Evolutionary conservation across 371 early-diverging fungal species (phyloP).

Genomic region (Mortierella sp.): DNA sequence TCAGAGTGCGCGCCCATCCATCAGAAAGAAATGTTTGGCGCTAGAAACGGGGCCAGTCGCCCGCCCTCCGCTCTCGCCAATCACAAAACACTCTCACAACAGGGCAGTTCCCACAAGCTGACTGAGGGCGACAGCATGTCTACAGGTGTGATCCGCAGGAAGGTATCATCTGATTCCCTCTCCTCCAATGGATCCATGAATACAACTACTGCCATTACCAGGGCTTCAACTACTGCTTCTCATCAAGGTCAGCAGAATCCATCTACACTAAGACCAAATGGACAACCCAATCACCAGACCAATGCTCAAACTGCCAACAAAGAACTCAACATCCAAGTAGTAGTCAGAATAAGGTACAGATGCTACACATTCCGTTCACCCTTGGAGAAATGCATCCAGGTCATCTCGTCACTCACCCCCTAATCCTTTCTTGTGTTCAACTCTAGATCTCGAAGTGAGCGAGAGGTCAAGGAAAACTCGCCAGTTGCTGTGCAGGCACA

Average conservation of each 20-base stretch:
- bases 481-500: slow-evolving; percentile 46
- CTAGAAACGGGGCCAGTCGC: slow-evolving; percentile 35
- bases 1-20: slow-evolving; percentile 1
- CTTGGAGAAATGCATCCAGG: not conserved
- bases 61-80: slow-evolving; percentile 11
- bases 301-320: slow-evolving; percentile 28
- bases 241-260: slow-evolving; percentile 1
- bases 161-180: slow-evolving; percentile 39
- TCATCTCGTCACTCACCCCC: not conserved
- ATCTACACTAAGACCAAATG: slow-evolving; percentile 4
- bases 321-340: slow-evolving; percentile 54
- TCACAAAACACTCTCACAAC: slow-evolving; percentile 1
- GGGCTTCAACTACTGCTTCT: not conserved
- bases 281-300: slow-evolving; percentile 2
- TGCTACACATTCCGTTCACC: not conserved
- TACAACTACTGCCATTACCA: not conserved
- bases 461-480: slow-evolving; percentile 44
- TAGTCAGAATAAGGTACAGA: slow-evolving; percentile 49
- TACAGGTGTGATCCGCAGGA: slow-evolving; percentile 8
- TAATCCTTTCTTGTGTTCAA: not conserved
- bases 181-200: slow-evolving; percentile 28
- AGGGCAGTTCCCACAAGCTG: not conserved
- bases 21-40: slow-evolving; percentile 38
- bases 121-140: not conserved
- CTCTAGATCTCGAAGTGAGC: slow-evolving; percentile 35